Evolutionary conservation across 75 land plant genomes (phyloP).

Genomic region (Cryptomeria japonica): DNA sequence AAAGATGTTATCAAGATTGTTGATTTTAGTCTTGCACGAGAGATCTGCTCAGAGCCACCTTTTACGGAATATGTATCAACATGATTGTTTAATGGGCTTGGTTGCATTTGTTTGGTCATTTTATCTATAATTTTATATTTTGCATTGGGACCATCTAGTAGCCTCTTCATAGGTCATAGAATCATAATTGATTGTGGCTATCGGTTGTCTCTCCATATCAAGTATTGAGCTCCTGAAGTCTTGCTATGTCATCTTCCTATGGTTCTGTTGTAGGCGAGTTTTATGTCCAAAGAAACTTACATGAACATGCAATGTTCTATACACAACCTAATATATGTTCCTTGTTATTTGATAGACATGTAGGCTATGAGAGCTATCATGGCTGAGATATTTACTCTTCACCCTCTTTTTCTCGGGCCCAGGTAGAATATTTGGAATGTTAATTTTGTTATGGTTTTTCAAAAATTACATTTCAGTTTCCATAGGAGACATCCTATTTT

Average conservation of each 20-base stretch:
- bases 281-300: neutral
- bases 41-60: conserved; percentile 74
- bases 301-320: neutral
- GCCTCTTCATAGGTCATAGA: neutral
- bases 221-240: conserved; percentile 98
- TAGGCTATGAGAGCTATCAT: conserved; percentile 99
- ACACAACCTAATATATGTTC: neutral
- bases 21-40: conserved; percentile 99
- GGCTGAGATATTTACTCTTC: conserved; percentile 91
- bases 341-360: conserved; percentile 59
- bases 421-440: conserved; percentile 37
- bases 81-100: conserved; percentile 60
- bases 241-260: conserved; percentile 73
- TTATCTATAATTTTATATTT: neutral
- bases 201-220: conserved; percentile 16
- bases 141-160: neutral
- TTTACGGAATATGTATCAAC: conserved; percentile 98
- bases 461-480: neutral
- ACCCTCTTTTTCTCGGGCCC: conserved; percentile 91
- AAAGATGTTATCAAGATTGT: conserved; percentile 91
- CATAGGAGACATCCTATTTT: neutral
- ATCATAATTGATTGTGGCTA: neutral
- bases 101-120: neutral
- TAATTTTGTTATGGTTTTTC: neutral
- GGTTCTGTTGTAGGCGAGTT: conserved; percentile 76